Conservation (phyloP, 2,329 filamentous ascomycete genomes). For the Aureobasidium sp. region DNA sequence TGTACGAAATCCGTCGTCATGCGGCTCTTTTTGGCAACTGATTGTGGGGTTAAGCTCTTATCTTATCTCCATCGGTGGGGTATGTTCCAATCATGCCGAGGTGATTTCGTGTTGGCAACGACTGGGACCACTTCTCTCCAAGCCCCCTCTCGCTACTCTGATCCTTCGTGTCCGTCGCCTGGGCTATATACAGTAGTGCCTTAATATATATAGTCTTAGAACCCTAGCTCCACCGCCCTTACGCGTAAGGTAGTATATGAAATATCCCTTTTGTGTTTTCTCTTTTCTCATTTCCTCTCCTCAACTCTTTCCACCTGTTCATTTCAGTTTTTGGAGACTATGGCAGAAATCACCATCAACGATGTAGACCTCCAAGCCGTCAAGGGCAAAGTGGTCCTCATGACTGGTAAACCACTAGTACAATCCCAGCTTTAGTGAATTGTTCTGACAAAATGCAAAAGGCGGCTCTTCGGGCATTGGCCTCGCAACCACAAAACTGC, state of each 20-base stretch:
- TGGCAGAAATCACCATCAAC: constrained; percentile 11
- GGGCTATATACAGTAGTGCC: neutral
- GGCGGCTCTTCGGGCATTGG: constrained; percentile 55
- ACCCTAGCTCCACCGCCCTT: neutral
- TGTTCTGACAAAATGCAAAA: constrained; percentile 25
- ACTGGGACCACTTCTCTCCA: neutral
- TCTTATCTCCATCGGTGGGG: neutral
- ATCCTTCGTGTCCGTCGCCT: neutral
- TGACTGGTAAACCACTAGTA: neutral
- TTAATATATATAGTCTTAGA: neutral
- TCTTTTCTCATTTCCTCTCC: neutral
- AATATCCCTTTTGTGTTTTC: no score
- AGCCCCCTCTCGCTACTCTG: neutral
- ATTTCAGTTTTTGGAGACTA: neutral
- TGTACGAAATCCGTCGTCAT: constrained; percentile 2
- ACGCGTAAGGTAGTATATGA: neutral
- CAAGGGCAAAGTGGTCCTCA: neutral
- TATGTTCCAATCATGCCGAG: neutral
- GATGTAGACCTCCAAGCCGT: constrained; percentile 44
- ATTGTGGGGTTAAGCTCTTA: constrained; percentile 3
- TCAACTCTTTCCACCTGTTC: neutral
- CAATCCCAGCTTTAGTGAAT: constrained; percentile 11
- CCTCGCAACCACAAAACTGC: constrained; percentile 46
- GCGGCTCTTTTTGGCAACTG: neutral
- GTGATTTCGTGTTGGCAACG: neutral